Evolutionary conservation across 805 yeast species (phyloP), one percentile per base, ranked within the genome.

Genomic region (Crinitomyces ghanaensis): DNA sequence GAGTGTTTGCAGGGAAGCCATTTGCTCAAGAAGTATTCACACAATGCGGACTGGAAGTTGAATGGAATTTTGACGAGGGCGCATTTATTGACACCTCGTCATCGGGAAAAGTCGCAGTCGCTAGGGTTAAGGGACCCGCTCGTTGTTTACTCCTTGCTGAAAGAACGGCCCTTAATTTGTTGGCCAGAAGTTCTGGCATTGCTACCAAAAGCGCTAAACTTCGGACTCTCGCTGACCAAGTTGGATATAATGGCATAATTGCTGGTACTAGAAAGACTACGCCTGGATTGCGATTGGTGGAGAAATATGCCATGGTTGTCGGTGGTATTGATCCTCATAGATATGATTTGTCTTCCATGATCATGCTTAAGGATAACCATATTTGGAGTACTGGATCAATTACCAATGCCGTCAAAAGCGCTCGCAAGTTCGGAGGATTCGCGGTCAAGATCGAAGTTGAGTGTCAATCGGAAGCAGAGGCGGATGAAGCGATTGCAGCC

Each of bases 191-290:
- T 21, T 77, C 93, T 3, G 97, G 97, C 1, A 70, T 86, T 28
- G 94, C 96, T 6, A 80, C 94, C 0, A 74, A 74, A 43, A 74
- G 91, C 0, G 56, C 62, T 33, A 56, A 60, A 19, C 68, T 86
- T 3, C 60, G 74, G 33, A 50, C 58, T 4, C 54, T 71, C 37
- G 95, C 95, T 1, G 68, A 74, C 36, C 57, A 68, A 26, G 59
- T 68, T 4, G 91, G 93, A 0, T 88, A 74, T 51, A 60, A 60
- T 3, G 97, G 97, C 0, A 67, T 77, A 16, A 84, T 86, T 52
- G 96, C 97, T 0, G 97, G 96, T 5, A 86, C 97, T 1, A 71
- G 97, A 52, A 86, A 86, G 59, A 88, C 96, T n/a, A 88, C 97
- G 0, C 97, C 97, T 0, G 97, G 97, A 0, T 68, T 86, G 41